A percentile compares a stretch with the other conserved stretches of the same genome.
Evolutionary conservation across 768 basidiomycete species (phyloP).

Genomic region (Podaxis sp.): DNA sequence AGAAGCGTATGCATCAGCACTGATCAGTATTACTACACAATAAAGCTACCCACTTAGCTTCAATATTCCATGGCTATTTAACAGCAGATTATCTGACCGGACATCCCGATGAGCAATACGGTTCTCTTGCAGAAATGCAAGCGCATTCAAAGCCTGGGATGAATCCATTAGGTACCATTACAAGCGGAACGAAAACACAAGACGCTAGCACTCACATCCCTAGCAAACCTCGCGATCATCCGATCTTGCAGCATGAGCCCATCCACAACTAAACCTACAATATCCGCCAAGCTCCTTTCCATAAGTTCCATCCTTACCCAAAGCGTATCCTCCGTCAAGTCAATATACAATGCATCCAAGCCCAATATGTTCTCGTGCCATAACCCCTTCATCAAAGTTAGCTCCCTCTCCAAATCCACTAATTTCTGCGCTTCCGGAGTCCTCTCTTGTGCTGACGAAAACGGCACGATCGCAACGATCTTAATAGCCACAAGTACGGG

Average conservation of each 20-base stretch:
- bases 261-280: constrained; percentile 57
- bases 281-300: constrained; percentile 83
- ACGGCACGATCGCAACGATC: constrained; percentile 54
- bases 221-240: constrained; percentile 68
- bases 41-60: constrained; percentile 58
- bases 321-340: constrained; percentile 57
- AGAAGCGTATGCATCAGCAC: constrained; percentile 66
- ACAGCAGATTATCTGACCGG: constrained; percentile 76
- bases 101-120: constrained; percentile 80
- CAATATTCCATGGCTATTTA: constrained; percentile 64
- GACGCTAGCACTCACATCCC: constrained; percentile 54
- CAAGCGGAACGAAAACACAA: constrained; percentile 6
- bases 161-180: neutral
- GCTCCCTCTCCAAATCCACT: constrained; percentile 55
- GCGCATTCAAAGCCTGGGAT: constrained; percentile 54
- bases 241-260: constrained; percentile 66
- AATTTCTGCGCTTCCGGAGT: constrained; percentile 57
- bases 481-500: constrained; percentile 70
- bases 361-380: constrained; percentile 59
- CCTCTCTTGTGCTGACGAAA: neutral
- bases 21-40: neutral
- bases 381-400: constrained; percentile 52
- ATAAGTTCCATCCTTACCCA: constrained; percentile 92
- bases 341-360: constrained; percentile 70
- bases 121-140: constrained; percentile 61